Evolutionary conservation across 768 basidiomycete genomes (phyloP), one percentile per base, ranked within the genome.

Genomic region (Xerocomus brunneocitrinus): DNA sequence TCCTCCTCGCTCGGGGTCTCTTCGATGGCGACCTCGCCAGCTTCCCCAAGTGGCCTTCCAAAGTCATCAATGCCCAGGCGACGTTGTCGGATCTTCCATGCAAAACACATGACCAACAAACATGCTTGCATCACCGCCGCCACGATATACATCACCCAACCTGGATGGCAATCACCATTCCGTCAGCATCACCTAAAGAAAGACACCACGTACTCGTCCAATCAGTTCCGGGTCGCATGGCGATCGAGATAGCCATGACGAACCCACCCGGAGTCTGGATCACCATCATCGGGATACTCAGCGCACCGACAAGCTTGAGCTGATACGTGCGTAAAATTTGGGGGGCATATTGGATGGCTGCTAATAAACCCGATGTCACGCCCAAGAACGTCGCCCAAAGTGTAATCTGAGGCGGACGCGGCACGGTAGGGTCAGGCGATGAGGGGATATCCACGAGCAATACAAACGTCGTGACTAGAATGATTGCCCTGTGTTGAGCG

Each of bases 211-310:
- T 60, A 89, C 87, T 90, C 4, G 89, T 91, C 89, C 89, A 92
- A 63, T 91, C 84, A 0, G 89, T 91, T 0, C 86, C 87, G 2
- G 87, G 87, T 52, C 89, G 74, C 25, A 90, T 71, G 7, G 86
- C 89, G 52, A 93, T 89, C 57, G 85, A 89, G 4, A 85, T 57
- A 6, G 91, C 87, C 86, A 98, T 95, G n/a, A 91, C 65, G 3
- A 90, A 73, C 1, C 89, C 87, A 4, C 94, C 95, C 3, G 94
- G 94, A 12, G 83, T 91, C 70, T 98, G 95, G 14, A 99, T 90
- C 45, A 82, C 72, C 95, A 99, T 98, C 84, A 92, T 98, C 1
- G 89, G 87, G 52, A 99, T 89, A 63, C 91, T 94, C 14, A 98
- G 75, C 0, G 93, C 92, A 3, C 95, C 95, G 8, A 98, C 94